Evolutionary conservation across 108 stramenopile genomes (phyloP), one percentile per base, ranked within the genome.

Genomic region (Thalassiosira profunda): DNA sequence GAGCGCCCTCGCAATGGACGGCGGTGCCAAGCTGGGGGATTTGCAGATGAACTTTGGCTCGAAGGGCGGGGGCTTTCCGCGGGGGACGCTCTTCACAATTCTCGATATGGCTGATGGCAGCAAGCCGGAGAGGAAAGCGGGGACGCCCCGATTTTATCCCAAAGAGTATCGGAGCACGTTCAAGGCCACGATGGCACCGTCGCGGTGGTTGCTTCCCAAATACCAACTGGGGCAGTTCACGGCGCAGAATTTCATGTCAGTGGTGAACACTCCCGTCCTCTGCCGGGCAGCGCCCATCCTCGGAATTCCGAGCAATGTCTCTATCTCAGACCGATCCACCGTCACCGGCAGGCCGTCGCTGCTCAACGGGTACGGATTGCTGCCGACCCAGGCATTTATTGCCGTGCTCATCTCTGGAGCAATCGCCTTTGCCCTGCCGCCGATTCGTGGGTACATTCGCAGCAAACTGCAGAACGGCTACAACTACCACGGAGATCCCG

Each of bases 191-290:
- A 41, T 67, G 24, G 42, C 65, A 7, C 21, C 34, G 40, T 56
- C 53, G 33, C 20, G 30, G 9, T 67, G 34, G 12, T 25, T 42
- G 1, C 37, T 67, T 7, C 65, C 65, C 1, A 54, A 37, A 23
- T 67, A 56, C 23, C 53, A 54, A 56, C 17, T 56, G 38, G 54
- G 65, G 3, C 30, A 33, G 2, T 67, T 55, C 37, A 67, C 65
- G 8, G 65, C 53, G 10, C 65, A 52, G 20, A 67, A 67, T 29
- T 67, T 67, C 53, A 67, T 67, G 65, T 34, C 48, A 11, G 53
- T 18, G 9, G 54, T 67, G 2, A 67, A 67, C 34, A 54, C 42
- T 0, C 65, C 65, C 30, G 54, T 67, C 1, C 37, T 67, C 0
- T 67, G 65, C 23, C 28, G 65, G 18, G 53, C 65, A 12, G 65